Base-by-base conservation (phyloP, 495 filamentous ascomycete species). In the Podospora pseudopauciseta region DNA sequence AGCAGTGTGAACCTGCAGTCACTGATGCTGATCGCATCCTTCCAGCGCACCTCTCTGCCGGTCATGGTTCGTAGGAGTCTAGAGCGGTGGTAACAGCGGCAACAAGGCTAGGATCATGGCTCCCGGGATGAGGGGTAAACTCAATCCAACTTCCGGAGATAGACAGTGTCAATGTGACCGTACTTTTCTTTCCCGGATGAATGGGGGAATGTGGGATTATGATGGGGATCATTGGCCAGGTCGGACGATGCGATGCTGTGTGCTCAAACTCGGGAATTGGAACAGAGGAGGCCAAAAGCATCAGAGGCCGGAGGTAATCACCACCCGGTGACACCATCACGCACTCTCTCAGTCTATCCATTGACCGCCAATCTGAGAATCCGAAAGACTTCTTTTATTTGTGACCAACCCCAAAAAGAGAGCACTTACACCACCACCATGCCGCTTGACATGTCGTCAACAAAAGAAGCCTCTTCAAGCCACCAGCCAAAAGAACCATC, bases 191-290 rank as follows among this genome's bases (percentile, higher is more conserved):
- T 20, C 13, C 61, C 61, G 61, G 61, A 44, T 63, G 30, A 63
- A 63, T 26, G 61, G 61, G 30, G 32, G 23, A n/a, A 9, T 18
- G 27, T 49, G 15, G 39, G 13, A 49, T 49, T 49, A 11, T 1
- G 39, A 49, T 49, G 39, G 15, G 34, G 20, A 49, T 44, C 32
- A 63, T 63, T 63, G 61, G 61, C 30, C 61, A 49, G 61, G 61
- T 63, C 61, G 61, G 61, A 63, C 18, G 30, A 20, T 58, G n/a
- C 9, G 20, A 58, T 20, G 55, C 55, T 26, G n/a, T 58, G n/a
- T 19, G 15, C 16, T 15, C n/a, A 20, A 23, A 23, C n/a, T 20
- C 55, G 6, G 23, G 55, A 20, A 9, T 7, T 58, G 6, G 55
- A 6, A 19, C 55, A 58, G n/a, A 58, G 7, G 55, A 58, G 23